Base-by-base conservation (phyloP, 1,139 yeast species). In the Scheffersomyces cryptocercus region DNA sequence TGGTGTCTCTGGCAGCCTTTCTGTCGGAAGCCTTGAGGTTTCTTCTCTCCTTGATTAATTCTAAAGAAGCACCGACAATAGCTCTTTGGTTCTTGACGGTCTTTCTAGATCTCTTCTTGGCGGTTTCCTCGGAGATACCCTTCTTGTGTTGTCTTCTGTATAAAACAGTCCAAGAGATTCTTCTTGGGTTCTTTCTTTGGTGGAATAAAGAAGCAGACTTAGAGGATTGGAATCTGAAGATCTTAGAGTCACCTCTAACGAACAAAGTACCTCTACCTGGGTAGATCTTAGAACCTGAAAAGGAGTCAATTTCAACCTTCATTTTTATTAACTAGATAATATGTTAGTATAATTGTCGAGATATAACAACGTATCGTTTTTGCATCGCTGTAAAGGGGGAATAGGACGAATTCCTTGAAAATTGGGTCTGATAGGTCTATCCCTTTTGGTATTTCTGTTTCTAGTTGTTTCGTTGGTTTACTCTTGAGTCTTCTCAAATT, bases 101-200 rank as follows among this genome's bases (percentile, higher is more conserved):
- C 84, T 89, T 91, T 85, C 97, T 93, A 65, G 95, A 63, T 81
- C 97, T 89, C 88, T 88, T 95, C 88, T 90, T 95, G 75, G 95
- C 67, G 61, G 88, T 87, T 82, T 93, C 99, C 84, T 93, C 99
- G 69, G 97, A 85, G 71, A 91, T 84, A 83, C 99, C 99, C 83
- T 93, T 93, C 88, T 89, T 91, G 96, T 93, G 98, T 82, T 91
- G 97, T 82, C 96, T 88, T 86, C 99, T 93, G 93, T 82, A 93
- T 68, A 93, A 85, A 70, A 91, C 97, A 62, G 99, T 93, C 99
- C 99, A 93, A 60, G 98, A 86, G 73, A 93, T 85, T 85, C 97
- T 88, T 85, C 99, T 90, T 81, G 99, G 99, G 91, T 95, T 93
- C 95, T 93, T 93, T 86, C 98, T 90, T 84, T 95, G 99, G 72